phyloP scores from a whole-genome alignment of 2,329 filamentous ascomycete species.

The Fusarium sp. region DNA sequence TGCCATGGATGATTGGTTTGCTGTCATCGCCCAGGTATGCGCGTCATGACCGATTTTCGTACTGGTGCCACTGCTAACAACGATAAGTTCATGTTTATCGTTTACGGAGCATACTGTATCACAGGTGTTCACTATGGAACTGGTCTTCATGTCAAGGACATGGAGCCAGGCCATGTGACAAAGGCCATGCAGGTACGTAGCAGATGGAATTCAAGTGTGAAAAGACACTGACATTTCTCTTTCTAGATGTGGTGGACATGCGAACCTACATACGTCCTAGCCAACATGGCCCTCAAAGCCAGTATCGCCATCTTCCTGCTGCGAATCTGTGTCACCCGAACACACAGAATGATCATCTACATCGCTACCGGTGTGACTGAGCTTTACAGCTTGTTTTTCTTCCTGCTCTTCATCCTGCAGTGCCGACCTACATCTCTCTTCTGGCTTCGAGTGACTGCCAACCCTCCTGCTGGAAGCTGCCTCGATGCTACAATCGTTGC shows the following conservation, averaged over 20 bases:
- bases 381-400: constrained; percentile 51
- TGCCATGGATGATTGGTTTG: constrained; percentile 50
- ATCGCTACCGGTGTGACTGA: constrained; percentile 42
- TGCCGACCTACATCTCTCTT: constrained; percentile 54
- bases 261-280: constrained; percentile 54
- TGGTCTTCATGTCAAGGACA: constrained; percentile 13
- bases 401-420: constrained; percentile 55
- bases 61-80: too few species aligned
- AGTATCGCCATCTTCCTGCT: constrained; percentile 55
- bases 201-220: background rate
- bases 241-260: constrained; percentile 54
- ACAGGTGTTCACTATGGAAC: constrained; percentile 16
- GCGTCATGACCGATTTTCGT: background rate
- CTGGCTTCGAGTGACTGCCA: constrained; percentile 48
- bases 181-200: constrained; percentile 47
- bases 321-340: constrained; percentile 49
- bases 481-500: background rate
- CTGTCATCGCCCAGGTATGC: constrained; percentile 48
- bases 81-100: constrained; percentile 7
- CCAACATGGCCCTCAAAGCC: constrained; percentile 51
- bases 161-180: background rate
- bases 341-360: constrained; percentile 9
- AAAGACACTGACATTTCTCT: too few species aligned
- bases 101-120: constrained; percentile 4
- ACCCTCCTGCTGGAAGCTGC: constrained; percentile 4